phyloP scores from a whole-genome alignment of 495 filamentous ascomycete genomes.

The Neurospora hispaniola region DNA sequence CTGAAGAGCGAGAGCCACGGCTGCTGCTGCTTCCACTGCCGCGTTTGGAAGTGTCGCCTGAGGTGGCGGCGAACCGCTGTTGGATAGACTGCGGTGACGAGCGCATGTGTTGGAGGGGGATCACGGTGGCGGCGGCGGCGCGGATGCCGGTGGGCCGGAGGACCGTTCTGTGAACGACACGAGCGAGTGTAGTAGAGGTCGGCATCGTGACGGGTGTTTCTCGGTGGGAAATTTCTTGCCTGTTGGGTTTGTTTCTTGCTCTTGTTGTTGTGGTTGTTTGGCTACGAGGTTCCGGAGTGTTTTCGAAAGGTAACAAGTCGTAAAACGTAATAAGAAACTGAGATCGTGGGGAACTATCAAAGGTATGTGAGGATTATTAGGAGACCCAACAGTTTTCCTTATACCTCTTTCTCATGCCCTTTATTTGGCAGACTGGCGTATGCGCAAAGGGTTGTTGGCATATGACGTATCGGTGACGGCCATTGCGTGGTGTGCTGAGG shows the following conservation, averaged over 20 bases:
- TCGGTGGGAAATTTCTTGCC: not conserved
- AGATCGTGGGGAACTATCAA: not conserved
- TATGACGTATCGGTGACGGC: not conserved
- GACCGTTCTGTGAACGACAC: not conserved
- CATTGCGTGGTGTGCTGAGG: not conserved
- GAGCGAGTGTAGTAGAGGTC: not conserved
- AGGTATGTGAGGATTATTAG: not conserved
- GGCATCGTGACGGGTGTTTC: not conserved
- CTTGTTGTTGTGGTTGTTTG: not conserved
- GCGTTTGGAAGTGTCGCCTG: not conserved
- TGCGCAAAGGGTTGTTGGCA: not conserved
- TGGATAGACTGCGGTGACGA: not conserved
- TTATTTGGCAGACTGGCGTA: not conserved
- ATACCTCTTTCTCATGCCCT: not conserved
- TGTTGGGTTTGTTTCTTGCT: not conserved
- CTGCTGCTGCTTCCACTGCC: not conserved
- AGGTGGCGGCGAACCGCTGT: not conserved
- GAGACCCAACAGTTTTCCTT: not conserved
- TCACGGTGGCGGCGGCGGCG: not conserved
- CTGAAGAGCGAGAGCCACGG: no score
- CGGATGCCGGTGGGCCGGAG: not conserved
- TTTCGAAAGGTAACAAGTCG: not conserved
- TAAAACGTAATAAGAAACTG: not conserved
- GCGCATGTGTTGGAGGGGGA: not conserved
- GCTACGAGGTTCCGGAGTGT: not conserved